Base-by-base conservation (phyloP, 169 alveolate genomes). In the Perkinsus olseni region DNA sequence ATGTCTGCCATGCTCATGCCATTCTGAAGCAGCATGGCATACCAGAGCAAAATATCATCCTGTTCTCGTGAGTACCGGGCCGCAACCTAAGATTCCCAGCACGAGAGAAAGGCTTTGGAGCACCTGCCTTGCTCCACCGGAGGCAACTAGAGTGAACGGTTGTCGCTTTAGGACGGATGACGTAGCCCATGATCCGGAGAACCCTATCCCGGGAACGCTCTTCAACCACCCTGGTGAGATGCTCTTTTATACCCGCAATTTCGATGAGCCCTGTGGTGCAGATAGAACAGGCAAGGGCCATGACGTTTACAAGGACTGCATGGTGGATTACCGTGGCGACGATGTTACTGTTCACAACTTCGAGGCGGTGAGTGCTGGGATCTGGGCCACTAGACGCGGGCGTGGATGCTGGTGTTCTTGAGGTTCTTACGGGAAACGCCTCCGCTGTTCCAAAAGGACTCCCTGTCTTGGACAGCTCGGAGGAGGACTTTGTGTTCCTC, bases 281-380 rank as follows among this genome's bases (percentile, higher is more conserved):
- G 82, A 62, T 28, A 62, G 82, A 0, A 92, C 91, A 4, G 91
- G 90, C 34, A 51, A 94, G 38, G 97, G 97, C 48, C 94, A 90
- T 3, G 97, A 97, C 95, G 97, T 97, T 51, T 96, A 96, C 93
- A 96, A 92, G 31, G 98, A 97, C 31, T 97, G 97, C 93, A 94
- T 93, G 20, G 96, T 96, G 91, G 98, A 97, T 90, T 97, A 96
- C 94, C 90, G 92, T 51, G 97, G 97, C 91, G 95, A 50, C 36
- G 97, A 96, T 92, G 98, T 97, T 21, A 97, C 96, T 74, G 97
- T 97, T 40, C 90, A 93, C 28, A 95, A 96, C 94, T 97, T 96
- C 95, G 45, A 96, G 34, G 95, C 94, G 91, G 95, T 95, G 90
- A 40, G 96, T 4, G 51, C 91, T 38, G 97, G 97, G 94, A 93